Evolutionary conservation across 352 stramenopile genomes (phyloP), one percentile per base, ranked within the genome.

Genomic region (Globisporangium polare): DNA sequence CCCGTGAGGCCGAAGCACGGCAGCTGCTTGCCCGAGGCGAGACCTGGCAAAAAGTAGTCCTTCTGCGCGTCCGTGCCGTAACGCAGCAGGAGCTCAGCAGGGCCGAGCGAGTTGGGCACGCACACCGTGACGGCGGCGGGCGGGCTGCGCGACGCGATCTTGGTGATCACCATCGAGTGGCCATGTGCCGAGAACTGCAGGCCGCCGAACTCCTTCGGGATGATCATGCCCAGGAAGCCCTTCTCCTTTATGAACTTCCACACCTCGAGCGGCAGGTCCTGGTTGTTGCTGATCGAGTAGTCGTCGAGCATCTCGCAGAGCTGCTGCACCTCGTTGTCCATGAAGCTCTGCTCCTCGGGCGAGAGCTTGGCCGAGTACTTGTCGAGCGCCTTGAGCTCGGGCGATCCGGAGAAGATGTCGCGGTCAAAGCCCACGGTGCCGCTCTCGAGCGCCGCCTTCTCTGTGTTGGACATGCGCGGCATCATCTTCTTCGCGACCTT

Each of bases 181-280:
- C 89, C 90, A 63, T 97, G 90, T 8, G 88, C 88, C 33, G 80
- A 91, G 67, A 97, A 95, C 63, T 96, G 89, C 45, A 89, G 75
- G 58, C 90, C 90, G 60, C 90, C 90, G 71, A 96, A 99, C 72
- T 98, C 84, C 74, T 99, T 98, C 26, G 96, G 96, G 67, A 99
- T 99, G 72, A 99, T 99, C 86, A 99, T 98, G 31, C 92, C 95
- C 51, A 99, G 90, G 71, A 99, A 99, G 8, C 92, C 90, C 68
- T 97, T 91, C 60, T 97, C 82, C 65, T 97, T 96, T 80, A 98
- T 98, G 67, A 96, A 98, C 74, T 98, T 94, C 95, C 95, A 98
- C 29, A 89, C 91, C 42, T 96, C 84, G 31, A 87, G 78, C 31
- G 89, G 86, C 67, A 98, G 88, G 62, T 99, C 96, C 67, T 98